Evolutionary conservation across 441 rosid genomes (phyloP).

Genomic region (Aquilaria agallochum): DNA sequence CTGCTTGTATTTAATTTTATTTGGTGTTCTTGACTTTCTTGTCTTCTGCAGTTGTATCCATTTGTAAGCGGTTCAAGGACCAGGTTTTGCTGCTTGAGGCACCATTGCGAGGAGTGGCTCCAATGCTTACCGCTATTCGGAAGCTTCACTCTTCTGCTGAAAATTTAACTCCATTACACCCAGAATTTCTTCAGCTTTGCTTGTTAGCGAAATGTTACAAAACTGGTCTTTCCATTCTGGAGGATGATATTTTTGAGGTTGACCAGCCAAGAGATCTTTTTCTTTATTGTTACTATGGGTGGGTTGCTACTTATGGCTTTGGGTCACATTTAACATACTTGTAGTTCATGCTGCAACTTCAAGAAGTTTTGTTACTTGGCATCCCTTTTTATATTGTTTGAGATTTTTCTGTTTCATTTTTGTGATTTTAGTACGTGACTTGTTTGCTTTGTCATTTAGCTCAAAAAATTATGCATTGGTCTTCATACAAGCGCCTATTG

Average conservation of each 20-base stretch:
- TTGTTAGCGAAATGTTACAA: constrained; percentile 70
- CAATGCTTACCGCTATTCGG: constrained; percentile 61
- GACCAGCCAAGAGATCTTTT: constrained; percentile 87
- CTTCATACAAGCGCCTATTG: no score
- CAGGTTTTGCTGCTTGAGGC: constrained; percentile 55
- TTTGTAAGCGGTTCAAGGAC: constrained; percentile 88
- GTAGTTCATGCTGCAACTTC: not conserved
- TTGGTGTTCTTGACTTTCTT: constrained; percentile 15
- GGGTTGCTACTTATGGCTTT: constrained; percentile 24
- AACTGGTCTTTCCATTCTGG: constrained; percentile 70
- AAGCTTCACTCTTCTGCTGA: constrained; percentile 74
- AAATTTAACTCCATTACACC: constrained; percentile 85
- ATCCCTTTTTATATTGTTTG: not conserved
- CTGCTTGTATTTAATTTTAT: constrained; percentile 5
- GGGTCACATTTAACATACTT: not conserved
- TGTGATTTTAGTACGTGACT: not conserved
- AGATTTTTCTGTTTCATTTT: not conserved
- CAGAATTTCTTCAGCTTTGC: constrained; percentile 88
- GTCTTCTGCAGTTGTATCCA: constrained; percentile 47
- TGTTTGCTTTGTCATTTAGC: no score
- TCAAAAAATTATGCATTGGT: no score
- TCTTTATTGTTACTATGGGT: constrained; percentile 96
- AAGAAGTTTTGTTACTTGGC: no score
- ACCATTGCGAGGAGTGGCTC: constrained; percentile 76
- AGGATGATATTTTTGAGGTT: constrained; percentile 84